Evolutionary conservation across 2,329 filamentous ascomycete species (phyloP), one percentile per base, ranked within the genome.

Genomic region (Ascochyta rabiei): DNA sequence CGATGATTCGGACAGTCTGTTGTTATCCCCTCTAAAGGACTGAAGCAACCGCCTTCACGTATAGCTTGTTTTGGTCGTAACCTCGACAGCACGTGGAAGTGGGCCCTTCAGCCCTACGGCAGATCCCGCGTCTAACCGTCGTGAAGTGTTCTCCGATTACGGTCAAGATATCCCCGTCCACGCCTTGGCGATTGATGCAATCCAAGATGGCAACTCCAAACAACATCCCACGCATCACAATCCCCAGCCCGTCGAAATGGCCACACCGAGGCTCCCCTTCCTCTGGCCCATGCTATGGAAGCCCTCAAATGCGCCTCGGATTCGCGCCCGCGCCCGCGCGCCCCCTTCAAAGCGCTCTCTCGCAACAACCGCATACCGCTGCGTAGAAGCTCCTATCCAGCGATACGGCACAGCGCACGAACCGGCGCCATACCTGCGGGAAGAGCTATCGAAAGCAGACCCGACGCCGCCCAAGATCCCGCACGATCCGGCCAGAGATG

Each of bases 361-460:
- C 24, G 23, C 52, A 56, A 43, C 74, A 28, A 69, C 72, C 12
- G 30, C 70, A 44, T 68, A 63, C 38, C 68, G 62, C 40, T 37
- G 53, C 12, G 58, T 70, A 63, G 64, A 70, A 64, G 56, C 72
- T 51, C 56, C 64, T 62, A 56, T 63, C n/a, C 72, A 78, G 50
- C 76, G 79, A 34, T 81, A 81, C 69, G 80, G 80, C 23, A 77
- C 75, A 13, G 79, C 79, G 1, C 79, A 80, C 41, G 76, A 81
- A 58, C 79, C 79, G 3, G 72, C 75, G 6, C 72, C 76, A 0
- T 73, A 79, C 53, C 64, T 78, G 5, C 48, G 56, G 18, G 65
- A 63, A 49, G 60, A 47, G 50, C 56, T 33, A 26, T 56, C 15
- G 35, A 52, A 35, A 37, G 55, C 31, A 42, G 51, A 35, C 41